Percentiles rank a stretch among this genome's conserved stretches.
phyloP scores from a whole-genome alignment of 2,329 filamentous ascomycete genomes.

The Colletotrichum sp. region DNA sequence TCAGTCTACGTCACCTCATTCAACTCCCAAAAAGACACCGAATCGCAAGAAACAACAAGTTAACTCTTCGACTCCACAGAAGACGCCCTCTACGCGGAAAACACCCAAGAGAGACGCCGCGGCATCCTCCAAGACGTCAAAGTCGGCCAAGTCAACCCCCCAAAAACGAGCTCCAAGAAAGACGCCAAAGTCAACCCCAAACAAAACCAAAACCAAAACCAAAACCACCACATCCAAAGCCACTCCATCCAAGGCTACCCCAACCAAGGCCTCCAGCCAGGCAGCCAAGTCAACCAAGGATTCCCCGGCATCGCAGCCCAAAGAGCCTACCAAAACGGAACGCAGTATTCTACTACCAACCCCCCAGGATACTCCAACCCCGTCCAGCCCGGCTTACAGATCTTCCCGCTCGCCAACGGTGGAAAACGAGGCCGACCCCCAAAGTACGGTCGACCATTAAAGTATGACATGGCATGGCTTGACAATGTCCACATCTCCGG shows the following conservation, averaged over 20 bases:
- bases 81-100: not conserved
- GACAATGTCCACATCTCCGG: not conserved
- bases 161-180: not conserved
- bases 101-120: not conserved
- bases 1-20: slow-evolving; percentile 4
- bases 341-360: not conserved
- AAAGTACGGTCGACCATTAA: not conserved
- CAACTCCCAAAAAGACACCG: not conserved
- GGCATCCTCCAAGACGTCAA: not conserved
- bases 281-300: not conserved
- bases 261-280: not conserved
- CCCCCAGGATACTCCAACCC: not conserved
- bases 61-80: slow-evolving; percentile 16
- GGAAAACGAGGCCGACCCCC: not conserved
- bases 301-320: not conserved
- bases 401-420: not conserved
- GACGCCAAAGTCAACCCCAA: not conserved
- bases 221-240: not conserved
- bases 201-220: not conserved
- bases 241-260: not conserved
- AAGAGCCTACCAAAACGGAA: not conserved
- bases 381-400: not conserved
- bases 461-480: slow-evolving; percentile 9
- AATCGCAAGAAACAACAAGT: slow-evolving; percentile 12
- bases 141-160: not conserved